A percentile compares a stretch with the other conserved stretches of the same genome.
Evolutionary conservation across 2,329 filamentous ascomycete species (phyloP).

Genomic region (Arachnomyces sp.): DNA sequence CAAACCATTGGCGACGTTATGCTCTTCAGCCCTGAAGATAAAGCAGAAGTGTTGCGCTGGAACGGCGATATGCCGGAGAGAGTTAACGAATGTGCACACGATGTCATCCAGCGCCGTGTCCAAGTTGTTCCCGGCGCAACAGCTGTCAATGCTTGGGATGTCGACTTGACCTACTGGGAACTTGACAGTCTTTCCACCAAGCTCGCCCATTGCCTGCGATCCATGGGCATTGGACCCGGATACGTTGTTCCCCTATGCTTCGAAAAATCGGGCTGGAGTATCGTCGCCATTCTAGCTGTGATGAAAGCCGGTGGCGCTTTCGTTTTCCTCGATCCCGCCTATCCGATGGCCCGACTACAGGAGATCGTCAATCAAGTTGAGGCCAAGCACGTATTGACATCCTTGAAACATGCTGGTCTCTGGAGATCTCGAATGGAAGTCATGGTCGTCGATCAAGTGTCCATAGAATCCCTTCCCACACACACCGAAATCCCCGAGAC

Average conservation of each 20-base stretch:
- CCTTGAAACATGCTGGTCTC: background rate
- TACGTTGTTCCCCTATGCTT: slow-evolving; percentile 27
- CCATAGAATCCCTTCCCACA: slow-evolving; percentile 21
- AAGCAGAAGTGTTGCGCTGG: slow-evolving; percentile 1
- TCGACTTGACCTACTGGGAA: slow-evolving; percentile 8
- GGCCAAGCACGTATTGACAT: slow-evolving; percentile 12
- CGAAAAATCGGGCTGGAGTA: slow-evolving; percentile 29
- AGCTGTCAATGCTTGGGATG: slow-evolving; percentile 13
- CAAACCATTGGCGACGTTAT: background rate
- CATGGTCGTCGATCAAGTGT: slow-evolving; percentile 22
- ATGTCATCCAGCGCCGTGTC: too few species aligned
- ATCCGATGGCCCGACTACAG: slow-evolving; percentile 27
- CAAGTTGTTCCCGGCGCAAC: too few species aligned
- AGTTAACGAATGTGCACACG: too few species aligned
- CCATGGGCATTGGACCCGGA: too few species aligned
- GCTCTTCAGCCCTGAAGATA: slow-evolving; percentile 2
- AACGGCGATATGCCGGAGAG: background rate
- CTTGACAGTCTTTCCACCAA: slow-evolving; percentile 2
- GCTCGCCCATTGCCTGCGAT: slow-evolving; percentile 1
- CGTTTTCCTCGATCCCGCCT: slow-evolving; percentile 21
- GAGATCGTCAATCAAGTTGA: slow-evolving; percentile 14
- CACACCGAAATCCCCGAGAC: slow-evolving; percentile 12
- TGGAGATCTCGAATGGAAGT: slow-evolving; percentile 3
- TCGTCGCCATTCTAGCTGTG: slow-evolving; percentile 18
- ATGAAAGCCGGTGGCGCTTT: slow-evolving; percentile 20